These are phyloP conservation scores for Leersia perrieri DNA, from an alignment of 176 grass and related monocot genomes.

Conservation along the genomic window DNA sequence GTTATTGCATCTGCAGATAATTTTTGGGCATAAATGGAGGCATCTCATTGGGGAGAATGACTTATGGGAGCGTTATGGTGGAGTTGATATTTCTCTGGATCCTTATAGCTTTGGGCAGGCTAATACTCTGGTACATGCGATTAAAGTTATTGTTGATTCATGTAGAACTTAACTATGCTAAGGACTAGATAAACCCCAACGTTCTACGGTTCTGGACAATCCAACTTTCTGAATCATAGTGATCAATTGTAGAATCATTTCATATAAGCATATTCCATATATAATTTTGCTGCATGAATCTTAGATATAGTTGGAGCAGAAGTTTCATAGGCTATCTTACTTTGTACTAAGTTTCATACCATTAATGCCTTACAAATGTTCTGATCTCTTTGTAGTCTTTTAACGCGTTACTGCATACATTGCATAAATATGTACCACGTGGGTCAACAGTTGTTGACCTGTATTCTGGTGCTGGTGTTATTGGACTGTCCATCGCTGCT, in stretches of 20 bases:
- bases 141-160: background rate
- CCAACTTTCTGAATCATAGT: constrained; percentile 9
- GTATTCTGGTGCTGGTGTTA: constrained; percentile 87
- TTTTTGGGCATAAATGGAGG: constrained; percentile 95
- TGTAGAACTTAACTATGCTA: constrained; percentile 13
- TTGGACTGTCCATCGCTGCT: constrained; percentile 79
- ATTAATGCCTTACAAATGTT: constrained; percentile 11
- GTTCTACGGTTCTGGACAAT: background rate
- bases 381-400: constrained; percentile 70
- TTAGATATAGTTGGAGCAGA: background rate
- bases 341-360: background rate
- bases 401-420: constrained; percentile 76
- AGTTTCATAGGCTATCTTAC: background rate
- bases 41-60: constrained; percentile 85
- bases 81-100: constrained; percentile 89
- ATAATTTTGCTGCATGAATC: constrained; percentile 4
- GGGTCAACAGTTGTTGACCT: constrained; percentile 97
- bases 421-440: constrained; percentile 87
- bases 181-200: background rate
- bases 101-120: constrained; percentile 90
- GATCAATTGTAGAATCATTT: constrained; percentile 16
- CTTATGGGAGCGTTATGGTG: constrained; percentile 89
- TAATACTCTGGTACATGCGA: constrained; percentile 74
- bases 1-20: constrained; percentile 46
- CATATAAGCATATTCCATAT: background rate